Conservation (phyloP, 139 green algal genomes). For the Chlamydomonas sp. region DNA sequence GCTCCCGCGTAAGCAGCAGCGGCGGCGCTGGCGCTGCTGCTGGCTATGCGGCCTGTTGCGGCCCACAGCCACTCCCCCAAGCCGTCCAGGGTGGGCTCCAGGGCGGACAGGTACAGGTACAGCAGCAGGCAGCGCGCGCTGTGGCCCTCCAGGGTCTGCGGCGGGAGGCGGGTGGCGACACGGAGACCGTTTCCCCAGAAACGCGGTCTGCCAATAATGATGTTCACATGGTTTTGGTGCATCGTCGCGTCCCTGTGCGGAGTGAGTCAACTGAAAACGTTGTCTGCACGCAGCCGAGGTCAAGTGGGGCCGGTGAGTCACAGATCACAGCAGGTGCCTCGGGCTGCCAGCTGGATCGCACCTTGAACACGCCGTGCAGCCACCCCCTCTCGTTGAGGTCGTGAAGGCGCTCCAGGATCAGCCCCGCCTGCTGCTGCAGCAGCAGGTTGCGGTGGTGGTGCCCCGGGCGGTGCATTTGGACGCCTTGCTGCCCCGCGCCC, state of each 20-base stretch:
- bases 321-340: not conserved
- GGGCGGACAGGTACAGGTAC: conserved; percentile 27
- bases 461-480: too few species aligned
- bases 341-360: not conserved
- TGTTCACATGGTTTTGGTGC: not conserved
- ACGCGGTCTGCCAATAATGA: not conserved
- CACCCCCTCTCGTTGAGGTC: conserved; percentile 22
- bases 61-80: conserved; percentile 31
- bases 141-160: conserved; percentile 26
- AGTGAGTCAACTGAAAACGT: too few species aligned
- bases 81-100: conserved; percentile 21
- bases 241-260: not conserved
- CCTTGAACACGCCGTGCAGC: conserved; percentile 29
- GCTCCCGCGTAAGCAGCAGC: not conserved
- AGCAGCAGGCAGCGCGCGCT: conserved; percentile 28
- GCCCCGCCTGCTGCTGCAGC: conserved; percentile 11
- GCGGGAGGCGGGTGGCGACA: not conserved
- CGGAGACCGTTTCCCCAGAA: not conserved
- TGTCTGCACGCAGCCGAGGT: too few species aligned
- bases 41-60: not conserved
- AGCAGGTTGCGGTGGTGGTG: not conserved
- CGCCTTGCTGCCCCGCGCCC: not conserved
- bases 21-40: not conserved
- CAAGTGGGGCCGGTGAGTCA: not conserved
- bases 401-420: conserved; percentile 34